Evolutionary conservation across 225 moss, liverwort and hornwort genomes (phyloP), one percentile per base, ranked within the genome.

Genomic region (Takakia lepidozioides): DNA sequence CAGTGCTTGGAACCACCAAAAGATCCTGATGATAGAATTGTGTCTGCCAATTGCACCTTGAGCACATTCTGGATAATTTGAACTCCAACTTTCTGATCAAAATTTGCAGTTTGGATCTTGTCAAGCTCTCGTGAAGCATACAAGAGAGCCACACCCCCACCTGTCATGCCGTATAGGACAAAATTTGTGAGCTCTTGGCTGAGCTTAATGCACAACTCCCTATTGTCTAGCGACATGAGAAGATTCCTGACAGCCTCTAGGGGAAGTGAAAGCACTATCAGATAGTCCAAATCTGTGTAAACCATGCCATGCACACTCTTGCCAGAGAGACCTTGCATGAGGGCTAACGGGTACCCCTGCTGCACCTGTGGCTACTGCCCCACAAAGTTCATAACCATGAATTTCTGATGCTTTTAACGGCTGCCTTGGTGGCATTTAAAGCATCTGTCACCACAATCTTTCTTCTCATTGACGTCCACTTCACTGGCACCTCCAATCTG

Each of bases 401-500:
- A n/a, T n/a, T n/a, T n/a, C n/a, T n/a, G n/a, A n/a, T n/a, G n/a
- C n/a, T n/a, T n/a, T 86, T 83, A 4, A 93, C 83, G 1, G 88
- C 86, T 55, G 86, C 88, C 65, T 88, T 88, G 5, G 93, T 93
- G 25, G 88, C 88, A 66, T 88, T 88, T 75, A 93, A 70, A 20
- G 93, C 88, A 62, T 93, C 93, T 2, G 83, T 93, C 2, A 93
- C n/a, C 83, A 23, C 88, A 73, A 57, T 93, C 93, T 50, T 93
- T 88, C 71, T 86, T 93, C 74, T 93, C 93, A 51, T 69, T 81
- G n/a, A 93, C 86, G 59, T 93, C 93, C 37, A 86, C 42, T 74
- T 93, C 93, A 55, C 88, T 88, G 6, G 86, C 88, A 49, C 93
- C 93, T 36, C 93, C 88, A 52, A 93, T 93, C 93, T 93, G 64